A percentile compares a stretch with the other conserved stretches of the same genome.
Conservation (phyloP, 1,284 basidiomycete genomes). For the Trichosporon sp. region DNA sequence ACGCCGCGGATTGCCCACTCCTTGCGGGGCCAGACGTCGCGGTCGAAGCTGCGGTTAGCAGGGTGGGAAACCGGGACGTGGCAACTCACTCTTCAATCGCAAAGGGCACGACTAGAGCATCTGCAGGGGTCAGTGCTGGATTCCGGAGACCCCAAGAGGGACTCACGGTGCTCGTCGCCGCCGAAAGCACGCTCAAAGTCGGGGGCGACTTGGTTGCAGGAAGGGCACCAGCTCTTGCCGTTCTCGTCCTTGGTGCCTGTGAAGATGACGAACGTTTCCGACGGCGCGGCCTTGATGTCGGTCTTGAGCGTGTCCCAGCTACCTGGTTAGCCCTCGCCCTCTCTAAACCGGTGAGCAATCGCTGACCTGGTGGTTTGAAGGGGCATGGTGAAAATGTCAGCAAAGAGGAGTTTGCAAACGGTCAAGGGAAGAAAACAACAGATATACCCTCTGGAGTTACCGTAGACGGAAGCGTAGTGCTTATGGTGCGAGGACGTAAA, state of each 20-base stretch:
- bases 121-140: not conserved
- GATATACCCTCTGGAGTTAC: not conserved
- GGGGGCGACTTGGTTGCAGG: not conserved
- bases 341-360: not conserved
- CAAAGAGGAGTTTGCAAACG: not conserved
- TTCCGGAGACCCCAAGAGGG: not conserved
- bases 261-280: conserved; percentile 6
- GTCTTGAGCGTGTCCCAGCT: not conserved
- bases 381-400: not conserved
- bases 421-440: not conserved
- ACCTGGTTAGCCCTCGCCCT: not conserved
- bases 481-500: not conserved
- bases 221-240: conserved; percentile 9
- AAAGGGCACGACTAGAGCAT: conserved; percentile 1
- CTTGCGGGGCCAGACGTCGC: not conserved
- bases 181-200: conserved; percentile 6
- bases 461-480: no score
- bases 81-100: not conserved
- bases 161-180: not conserved
- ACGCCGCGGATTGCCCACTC: conserved; percentile 7
- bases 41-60: conserved; percentile 1
- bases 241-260: conserved; percentile 2
- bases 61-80: not conserved
- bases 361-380: not conserved
- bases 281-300: conserved; percentile 9